Evolutionary conservation across 2,329 filamentous ascomycete species (phyloP), one percentile per base, ranked within the genome.

Genomic region (Ophiostoma sp.): DNA sequence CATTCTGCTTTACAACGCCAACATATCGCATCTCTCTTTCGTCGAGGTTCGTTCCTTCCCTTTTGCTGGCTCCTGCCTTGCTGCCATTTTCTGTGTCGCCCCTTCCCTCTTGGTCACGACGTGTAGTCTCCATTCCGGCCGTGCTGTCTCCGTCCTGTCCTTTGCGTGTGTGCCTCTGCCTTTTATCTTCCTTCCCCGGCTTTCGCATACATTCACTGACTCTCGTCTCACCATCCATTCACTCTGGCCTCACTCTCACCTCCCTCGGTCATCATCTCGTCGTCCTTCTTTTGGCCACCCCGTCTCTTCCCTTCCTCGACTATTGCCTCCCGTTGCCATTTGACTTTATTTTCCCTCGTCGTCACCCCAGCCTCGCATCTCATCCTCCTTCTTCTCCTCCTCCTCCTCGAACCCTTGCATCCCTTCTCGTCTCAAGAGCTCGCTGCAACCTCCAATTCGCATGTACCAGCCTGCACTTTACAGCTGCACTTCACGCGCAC

Each of bases 11-110:
- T 17, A 7, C 52, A 15, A 33, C 57, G 27, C 23, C 57, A 33
- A 60, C 48, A 60, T 10, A 36, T 17, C 35, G 52, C 62, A 39
- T 36, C 35, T 65, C 23, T 62, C 7, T 36, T 36, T 4, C 33
- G 62, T 20, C 31, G 33, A 65, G 62, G 62, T 65, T 65, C 35
- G 62, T 65, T 65, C 62, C 33, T 65, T 36, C 35, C 62, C 33
- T 64, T 64, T 23, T 20, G 2, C 52, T 35, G 6, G 54, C 11
- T n/a, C 31, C 13, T 64, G 60, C 60, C 15, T 36, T 64, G 33
- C 17, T 36, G n/a, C 27, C 52, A 13, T 57, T 57, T 57, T 10
- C n/a, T 57, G 52, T 57, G n/a, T 57, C 52, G 52, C 52, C n/a
- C n/a, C 52, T 57, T 57, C 52, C 52, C n/a, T 27, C 27, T 57